phyloP scores from a whole-genome alignment of 805 yeast genomes.

The Cyberlindnera mrakii region DNA sequence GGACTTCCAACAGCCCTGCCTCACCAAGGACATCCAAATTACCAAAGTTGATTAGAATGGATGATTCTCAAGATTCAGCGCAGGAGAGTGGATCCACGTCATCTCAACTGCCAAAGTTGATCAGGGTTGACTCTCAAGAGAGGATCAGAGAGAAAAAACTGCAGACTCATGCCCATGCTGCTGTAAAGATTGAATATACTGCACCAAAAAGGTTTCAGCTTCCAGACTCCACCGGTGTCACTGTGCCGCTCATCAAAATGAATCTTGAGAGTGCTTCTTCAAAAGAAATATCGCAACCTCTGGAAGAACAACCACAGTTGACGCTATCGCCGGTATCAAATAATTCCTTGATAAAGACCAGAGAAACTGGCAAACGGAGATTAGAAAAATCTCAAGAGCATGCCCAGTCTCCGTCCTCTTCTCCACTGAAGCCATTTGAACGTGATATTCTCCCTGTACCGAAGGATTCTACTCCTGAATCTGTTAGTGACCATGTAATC shows the following conservation, averaged over 20 bases:
- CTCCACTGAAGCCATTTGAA: slow-evolving; percentile 8
- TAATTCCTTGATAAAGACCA: no score
- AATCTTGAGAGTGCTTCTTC: background rate
- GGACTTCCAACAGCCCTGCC: no score
- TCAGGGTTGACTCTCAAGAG: background rate
- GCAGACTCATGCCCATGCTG: background rate
- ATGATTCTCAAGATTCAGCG: background rate
- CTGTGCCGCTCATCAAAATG: background rate
- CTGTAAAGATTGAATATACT: background rate
- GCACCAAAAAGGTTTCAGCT: background rate
- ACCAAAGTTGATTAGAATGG: slow-evolving; percentile 9
- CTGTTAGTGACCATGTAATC: background rate
- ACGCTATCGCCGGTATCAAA: no score
- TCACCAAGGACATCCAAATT: slow-evolving; percentile 1
- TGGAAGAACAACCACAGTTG: no score
- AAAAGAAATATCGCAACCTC: background rate
- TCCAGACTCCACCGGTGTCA: no score
- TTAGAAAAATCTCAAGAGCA: background rate
- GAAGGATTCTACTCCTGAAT: no score
- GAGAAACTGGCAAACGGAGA: no score
- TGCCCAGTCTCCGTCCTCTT: slow-evolving; percentile 6
- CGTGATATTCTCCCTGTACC: no score
- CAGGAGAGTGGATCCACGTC: no score
- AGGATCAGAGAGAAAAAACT: background rate
- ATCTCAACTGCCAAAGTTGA: background rate